These are phyloP conservation scores for Apiospora aurea DNA, from an alignment of 2,329 filamentous ascomycete species.

Conservation along the genomic window DNA sequence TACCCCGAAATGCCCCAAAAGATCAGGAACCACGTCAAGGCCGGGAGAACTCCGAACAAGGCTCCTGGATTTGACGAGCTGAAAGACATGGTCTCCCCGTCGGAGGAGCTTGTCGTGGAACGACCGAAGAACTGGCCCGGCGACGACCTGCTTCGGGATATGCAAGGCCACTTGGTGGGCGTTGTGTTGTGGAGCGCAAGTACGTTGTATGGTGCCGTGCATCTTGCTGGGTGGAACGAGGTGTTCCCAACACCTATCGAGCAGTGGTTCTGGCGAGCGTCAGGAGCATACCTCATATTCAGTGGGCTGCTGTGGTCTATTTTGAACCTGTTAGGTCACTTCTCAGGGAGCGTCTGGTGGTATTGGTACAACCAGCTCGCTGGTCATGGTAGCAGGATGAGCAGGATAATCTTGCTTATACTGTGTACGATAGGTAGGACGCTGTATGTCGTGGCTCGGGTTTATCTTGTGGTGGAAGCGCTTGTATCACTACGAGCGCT, in stretches of 20 bases:
- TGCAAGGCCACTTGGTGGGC: slow-evolving; percentile 25
- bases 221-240: slow-evolving; percentile 38
- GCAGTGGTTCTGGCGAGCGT: slow-evolving; percentile 34
- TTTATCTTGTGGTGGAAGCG: slow-evolving; percentile 12
- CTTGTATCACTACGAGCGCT: slow-evolving; percentile 10
- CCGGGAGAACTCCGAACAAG: too few relatives aligned
- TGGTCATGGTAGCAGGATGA: background rate
- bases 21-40: background rate
- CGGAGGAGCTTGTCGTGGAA: slow-evolving; percentile 26
- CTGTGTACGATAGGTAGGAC: slow-evolving; percentile 3
- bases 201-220: slow-evolving; percentile 29
- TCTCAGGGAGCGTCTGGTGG: background rate
- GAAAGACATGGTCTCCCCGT: slow-evolving; percentile 8
- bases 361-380: slow-evolving; percentile 13
- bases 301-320: slow-evolving; percentile 28
- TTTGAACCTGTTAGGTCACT: slow-evolving; percentile 26
- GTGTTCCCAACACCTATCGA: slow-evolving; percentile 36
- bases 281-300: slow-evolving; percentile 32
- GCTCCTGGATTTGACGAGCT: too few relatives aligned
- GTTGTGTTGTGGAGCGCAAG: slow-evolving; percentile 27
- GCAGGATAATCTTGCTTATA: slow-evolving; percentile 30
- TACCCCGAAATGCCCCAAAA: slow-evolving; percentile 23
- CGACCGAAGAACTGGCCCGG: slow-evolving; percentile 26
- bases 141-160: slow-evolving; percentile 27
- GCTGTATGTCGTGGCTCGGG: background rate